Percentiles rank a stretch among this genome's conserved stretches.
Conservation (phyloP, 768 basidiomycete species). For the Scleroderma bovista region DNA sequence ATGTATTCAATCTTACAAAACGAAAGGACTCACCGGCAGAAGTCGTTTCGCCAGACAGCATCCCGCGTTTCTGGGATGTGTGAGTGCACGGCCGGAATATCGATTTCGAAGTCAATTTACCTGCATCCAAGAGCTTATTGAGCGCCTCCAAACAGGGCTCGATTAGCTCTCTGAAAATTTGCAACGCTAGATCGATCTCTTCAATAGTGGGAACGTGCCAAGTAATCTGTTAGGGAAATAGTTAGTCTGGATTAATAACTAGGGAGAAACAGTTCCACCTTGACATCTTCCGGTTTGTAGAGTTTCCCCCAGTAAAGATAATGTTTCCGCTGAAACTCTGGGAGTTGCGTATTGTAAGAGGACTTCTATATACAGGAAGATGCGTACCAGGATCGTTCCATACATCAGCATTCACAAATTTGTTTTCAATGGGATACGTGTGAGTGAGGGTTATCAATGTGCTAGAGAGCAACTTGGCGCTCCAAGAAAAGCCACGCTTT, state of each 20-base stretch:
- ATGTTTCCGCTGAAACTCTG: background rate
- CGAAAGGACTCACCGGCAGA: slow-evolving; percentile 60
- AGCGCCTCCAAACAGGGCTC: slow-evolving; percentile 63
- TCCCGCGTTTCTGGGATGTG: slow-evolving; percentile 51
- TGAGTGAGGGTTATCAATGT: slow-evolving; percentile 70
- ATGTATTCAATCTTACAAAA: no score
- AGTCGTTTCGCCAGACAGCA: slow-evolving; percentile 65
- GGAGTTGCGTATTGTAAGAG: background rate
- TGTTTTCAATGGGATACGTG: slow-evolving; percentile 70
- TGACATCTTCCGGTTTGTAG: slow-evolving; percentile 72
- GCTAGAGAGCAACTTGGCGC: slow-evolving; percentile 71
- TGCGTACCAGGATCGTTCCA: slow-evolving; percentile 71
- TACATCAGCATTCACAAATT: slow-evolving; percentile 77
- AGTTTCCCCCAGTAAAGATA: slow-evolving; percentile 67
- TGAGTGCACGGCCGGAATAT: background rate
- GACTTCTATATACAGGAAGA: background rate
- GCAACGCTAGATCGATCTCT: slow-evolving; percentile 77
- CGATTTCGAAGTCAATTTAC: background rate
- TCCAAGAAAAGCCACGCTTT: slow-evolving; percentile 83
- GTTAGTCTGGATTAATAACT: slow-evolving; percentile 31
- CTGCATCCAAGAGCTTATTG: slow-evolving; percentile 50
- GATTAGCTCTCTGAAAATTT: slow-evolving; percentile 67
- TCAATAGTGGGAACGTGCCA: slow-evolving; percentile 28
- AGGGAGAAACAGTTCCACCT: slow-evolving; percentile 39
- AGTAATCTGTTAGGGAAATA: slow-evolving; percentile 35